Base-by-base conservation (phyloP, 1,284 basidiomycete species). In the Ceratobasidium sp. region DNA sequence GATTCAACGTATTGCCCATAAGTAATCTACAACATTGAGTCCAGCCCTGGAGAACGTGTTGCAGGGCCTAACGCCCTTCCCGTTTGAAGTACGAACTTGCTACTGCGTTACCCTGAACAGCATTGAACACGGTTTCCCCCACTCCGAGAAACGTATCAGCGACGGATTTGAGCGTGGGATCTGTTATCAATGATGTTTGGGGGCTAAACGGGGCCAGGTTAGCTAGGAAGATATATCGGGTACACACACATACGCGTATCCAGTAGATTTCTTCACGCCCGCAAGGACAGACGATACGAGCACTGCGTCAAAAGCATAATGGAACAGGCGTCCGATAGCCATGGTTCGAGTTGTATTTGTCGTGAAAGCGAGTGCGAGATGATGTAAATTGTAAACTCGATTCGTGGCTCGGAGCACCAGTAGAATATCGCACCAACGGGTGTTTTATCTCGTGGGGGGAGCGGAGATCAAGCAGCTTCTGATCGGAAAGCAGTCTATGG, bases 271-370 rank as follows among this genome's bases (percentile, higher is more conserved):
- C 79, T 91, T 91, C 74, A 99, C 89, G 38, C 96, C 96, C 38
- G 96, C 96, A 25, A 96, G 80, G 10, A 98, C 85, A 10, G 96
- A 93, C 17, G 94, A 95, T 64, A 98, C 73, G 50, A 98, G 83
- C 67, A 94, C 85, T 27, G 91, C 92, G 77, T 98, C 96, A 65
- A 92, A 80, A 47, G 89, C 85, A 76, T 92, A 94, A 80, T 98
- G 96, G 45, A 90, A 78, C 27, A 98, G 79, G 78, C 88, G 86
- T 75, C 94, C 95, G 47, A 97, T 80, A 58, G 84, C 87, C 90
- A 92, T 93, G 56, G 50, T 79, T 52, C n/a, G 54, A 43, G 31
- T 49, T 5, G 29, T 53, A 40, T 47, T 17, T n/a, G 22, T 15
- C 22, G 17, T 6, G 25, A 27, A 15, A 12, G 47, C 47, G 22